These are phyloP conservation scores for Ophiostoma sp. DNA, from an alignment of 2,329 filamentous ascomycete genomes.

Conservation along the genomic window DNA sequence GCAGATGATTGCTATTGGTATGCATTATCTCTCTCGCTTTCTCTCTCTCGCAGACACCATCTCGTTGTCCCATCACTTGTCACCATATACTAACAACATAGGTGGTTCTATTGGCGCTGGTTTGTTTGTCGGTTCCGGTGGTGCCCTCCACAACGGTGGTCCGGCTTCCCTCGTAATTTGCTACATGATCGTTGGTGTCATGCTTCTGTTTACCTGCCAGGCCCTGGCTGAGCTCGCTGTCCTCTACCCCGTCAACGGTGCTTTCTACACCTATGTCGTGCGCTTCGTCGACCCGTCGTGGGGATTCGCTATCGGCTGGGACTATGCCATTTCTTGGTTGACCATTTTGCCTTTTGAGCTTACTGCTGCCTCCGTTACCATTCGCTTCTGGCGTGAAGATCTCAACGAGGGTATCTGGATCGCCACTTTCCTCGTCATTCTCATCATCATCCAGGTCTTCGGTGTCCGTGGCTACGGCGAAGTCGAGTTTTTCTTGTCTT, in stretches of 20 bases:
- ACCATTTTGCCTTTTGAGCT: constrained; percentile 50
- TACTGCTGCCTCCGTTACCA: constrained; percentile 49
- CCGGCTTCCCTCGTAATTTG: constrained; percentile 46
- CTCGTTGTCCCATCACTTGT: background rate
- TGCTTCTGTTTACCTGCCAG: constrained; percentile 55
- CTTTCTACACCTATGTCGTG: constrained; percentile 56
- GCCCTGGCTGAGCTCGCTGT: constrained; percentile 57
- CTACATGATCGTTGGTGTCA: constrained; percentile 52
- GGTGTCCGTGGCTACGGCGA: constrained; percentile 54
- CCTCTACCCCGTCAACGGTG: constrained; percentile 55
- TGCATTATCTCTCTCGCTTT: constrained; percentile 16
- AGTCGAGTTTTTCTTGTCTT: constrained; percentile 53
- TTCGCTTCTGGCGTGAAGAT: constrained; percentile 47
- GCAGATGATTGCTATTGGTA: constrained; percentile 46
- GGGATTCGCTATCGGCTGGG: constrained; percentile 51
- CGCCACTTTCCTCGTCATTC: constrained; percentile 47
- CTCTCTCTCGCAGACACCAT: background rate
- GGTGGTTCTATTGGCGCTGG: constrained; percentile 48
- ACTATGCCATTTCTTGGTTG: constrained; percentile 47
- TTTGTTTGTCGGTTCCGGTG: constrained; percentile 64
- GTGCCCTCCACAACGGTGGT: constrained; percentile 55
- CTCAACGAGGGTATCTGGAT: constrained; percentile 53
- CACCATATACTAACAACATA: constrained; percentile 22
- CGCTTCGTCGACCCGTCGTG: constrained; percentile 57
- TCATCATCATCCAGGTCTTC: constrained; percentile 50